Conservation (phyloP, 345 rosid genomes). For the Xanthoceras sorbifolium region DNA sequence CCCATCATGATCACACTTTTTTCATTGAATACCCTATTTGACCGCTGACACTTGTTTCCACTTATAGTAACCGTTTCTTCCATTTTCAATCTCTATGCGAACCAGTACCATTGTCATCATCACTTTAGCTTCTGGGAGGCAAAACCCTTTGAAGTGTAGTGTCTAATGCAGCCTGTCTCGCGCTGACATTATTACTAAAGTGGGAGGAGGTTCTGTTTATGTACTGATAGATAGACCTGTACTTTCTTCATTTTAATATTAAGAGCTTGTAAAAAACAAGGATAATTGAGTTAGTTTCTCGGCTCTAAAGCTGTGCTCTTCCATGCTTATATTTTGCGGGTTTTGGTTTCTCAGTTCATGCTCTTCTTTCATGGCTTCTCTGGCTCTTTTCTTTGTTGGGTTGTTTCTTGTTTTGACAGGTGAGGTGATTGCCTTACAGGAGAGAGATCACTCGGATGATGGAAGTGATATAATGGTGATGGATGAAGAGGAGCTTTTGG, state of each 20-base stretch:
- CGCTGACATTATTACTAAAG: background rate
- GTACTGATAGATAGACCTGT: constrained; percentile 21
- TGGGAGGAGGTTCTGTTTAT: background rate
- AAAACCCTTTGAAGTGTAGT: background rate
- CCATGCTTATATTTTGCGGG: background rate
- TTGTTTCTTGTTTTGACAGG: constrained; percentile 36
- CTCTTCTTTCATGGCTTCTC: constrained; percentile 36
- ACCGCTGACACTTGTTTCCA: constrained; percentile 30
- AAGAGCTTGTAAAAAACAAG: background rate
- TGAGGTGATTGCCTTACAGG: constrained; percentile 21
- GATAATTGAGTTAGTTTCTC: background rate
- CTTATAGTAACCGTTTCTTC: constrained; percentile 17
- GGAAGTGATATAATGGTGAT: constrained; percentile 21
- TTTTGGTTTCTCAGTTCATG: background rate
- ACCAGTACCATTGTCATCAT: constrained; percentile 19
- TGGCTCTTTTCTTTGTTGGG: constrained; percentile 23
- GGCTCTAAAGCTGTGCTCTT: background rate
- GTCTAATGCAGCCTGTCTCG: constrained; percentile 17
- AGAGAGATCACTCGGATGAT: constrained; percentile 16
- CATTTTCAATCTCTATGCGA: constrained; percentile 25
- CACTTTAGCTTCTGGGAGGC: background rate
- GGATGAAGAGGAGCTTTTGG: constrained; percentile 40
- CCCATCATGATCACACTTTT: constrained; percentile 31
- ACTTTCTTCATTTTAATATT: background rate
- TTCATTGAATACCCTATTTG: constrained; percentile 1